Conservation (phyloP, 2,329 filamentous ascomycete species). For the Aspergillus vadensis region DNA sequence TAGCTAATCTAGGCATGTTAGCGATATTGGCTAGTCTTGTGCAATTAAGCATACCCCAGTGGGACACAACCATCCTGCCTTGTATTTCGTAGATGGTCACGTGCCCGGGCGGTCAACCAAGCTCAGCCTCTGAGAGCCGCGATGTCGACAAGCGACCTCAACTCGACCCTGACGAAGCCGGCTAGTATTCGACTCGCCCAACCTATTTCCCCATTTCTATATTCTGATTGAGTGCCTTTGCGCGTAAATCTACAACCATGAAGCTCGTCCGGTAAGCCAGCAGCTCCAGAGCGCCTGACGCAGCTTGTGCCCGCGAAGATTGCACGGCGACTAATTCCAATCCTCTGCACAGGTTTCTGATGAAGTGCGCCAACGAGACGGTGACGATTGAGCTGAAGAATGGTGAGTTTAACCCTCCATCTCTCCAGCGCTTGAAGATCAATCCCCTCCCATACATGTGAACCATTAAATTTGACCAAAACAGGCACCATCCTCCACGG, state of each 20-base stretch:
- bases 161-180: background rate
- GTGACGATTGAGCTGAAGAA: slow-evolving; percentile 99
- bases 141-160: slow-evolving; percentile 9
- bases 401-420: slow-evolving; percentile 63
- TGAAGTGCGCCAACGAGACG: slow-evolving; percentile 99
- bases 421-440: background rate
- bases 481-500: slow-evolving; percentile 92
- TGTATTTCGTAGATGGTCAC: slow-evolving; percentile 6
- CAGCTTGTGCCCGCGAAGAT: background rate
- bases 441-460: background rate
- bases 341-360: slow-evolving; percentile 72
- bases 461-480: background rate
- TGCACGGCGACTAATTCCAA: slow-evolving; percentile 1
- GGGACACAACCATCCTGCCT: background rate
- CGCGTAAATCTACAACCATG: slow-evolving; percentile 61
- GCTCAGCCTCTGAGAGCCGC: slow-evolving; percentile 21
- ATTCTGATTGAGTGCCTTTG: background rate
- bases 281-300: no score
- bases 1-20: background rate
- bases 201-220: background rate
- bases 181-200: background rate
- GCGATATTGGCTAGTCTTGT: background rate
- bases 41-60: background rate
- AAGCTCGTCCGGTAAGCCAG: slow-evolving; percentile 82
- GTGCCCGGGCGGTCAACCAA: slow-evolving; percentile 17